phyloP scores from a whole-genome alignment of 1,284 basidiomycete genomes.

The Microbotryum intermedium region DNA sequence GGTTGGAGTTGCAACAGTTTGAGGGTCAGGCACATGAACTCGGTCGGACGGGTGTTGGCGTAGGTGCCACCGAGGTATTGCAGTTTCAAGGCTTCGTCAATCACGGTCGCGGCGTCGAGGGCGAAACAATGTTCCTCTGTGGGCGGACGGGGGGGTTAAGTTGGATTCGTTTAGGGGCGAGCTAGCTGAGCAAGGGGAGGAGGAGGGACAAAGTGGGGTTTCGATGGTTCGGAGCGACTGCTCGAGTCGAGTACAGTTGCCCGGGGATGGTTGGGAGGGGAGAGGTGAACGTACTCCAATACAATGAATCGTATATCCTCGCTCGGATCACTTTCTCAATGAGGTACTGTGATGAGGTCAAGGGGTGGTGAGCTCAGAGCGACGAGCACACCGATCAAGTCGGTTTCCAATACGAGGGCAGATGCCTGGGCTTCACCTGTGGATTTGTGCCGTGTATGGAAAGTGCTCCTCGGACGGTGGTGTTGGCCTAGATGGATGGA shows the following conservation, averaged over 20 bases:
- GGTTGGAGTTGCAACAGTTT: constrained; percentile 96
- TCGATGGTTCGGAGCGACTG: no score
- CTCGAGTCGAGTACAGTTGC: no score
- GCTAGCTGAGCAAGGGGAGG: background rate
- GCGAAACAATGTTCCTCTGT: constrained; percentile 36
- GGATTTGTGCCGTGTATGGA: constrained; percentile 90
- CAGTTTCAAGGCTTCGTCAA: constrained; percentile 81
- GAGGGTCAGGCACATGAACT: constrained; percentile 81
- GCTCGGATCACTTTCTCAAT: constrained; percentile 94
- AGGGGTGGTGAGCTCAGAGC: no score
- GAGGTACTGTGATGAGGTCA: constrained; percentile 55
- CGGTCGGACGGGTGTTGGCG: constrained; percentile 75
- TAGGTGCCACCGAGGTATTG: constrained; percentile 85
- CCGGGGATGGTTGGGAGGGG: constrained; percentile 7
- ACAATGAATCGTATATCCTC: constrained; percentile 89
- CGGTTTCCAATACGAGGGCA: background rate
- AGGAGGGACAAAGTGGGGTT: background rate
- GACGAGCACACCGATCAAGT: background rate
- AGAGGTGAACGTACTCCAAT: constrained; percentile 63
- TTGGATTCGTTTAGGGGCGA: background rate
- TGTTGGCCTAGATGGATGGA: constrained; percentile 64
- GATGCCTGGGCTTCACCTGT: constrained; percentile 50
- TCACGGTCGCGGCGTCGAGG: constrained; percentile 70
- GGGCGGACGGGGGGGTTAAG: background rate
- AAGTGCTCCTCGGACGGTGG: constrained; percentile 68